These are phyloP conservation scores for Colletotrichum tropicicola DNA, from an alignment of 2,329 filamentous ascomycete species.

Conservation along the genomic window DNA sequence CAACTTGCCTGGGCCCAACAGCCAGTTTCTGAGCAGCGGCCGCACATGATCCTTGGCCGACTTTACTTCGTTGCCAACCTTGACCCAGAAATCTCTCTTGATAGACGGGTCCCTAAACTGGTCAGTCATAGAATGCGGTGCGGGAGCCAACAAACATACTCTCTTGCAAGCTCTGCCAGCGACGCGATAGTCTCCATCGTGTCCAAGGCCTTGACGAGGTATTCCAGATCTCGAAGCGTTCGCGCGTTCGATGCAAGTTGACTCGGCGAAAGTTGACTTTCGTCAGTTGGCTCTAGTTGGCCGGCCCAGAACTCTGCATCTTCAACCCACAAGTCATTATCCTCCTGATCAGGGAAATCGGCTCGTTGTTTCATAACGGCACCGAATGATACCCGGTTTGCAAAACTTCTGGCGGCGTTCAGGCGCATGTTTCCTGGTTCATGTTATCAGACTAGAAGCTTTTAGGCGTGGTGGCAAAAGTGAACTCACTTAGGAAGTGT, in stretches of 20 bases:
- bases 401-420: constrained; percentile 62
- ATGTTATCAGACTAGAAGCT: constrained; percentile 27
- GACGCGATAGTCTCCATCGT: constrained; percentile 73
- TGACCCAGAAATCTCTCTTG: constrained; percentile 60
- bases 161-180: constrained; percentile 57
- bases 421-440: constrained; percentile 57
- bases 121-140: constrained; percentile 36
- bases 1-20: constrained; percentile 64
- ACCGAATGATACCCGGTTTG: constrained; percentile 59
- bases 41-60: constrained; percentile 64
- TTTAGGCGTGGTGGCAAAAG: constrained; percentile 13
- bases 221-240: constrained; percentile 75
- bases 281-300: constrained; percentile 45
- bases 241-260: constrained; percentile 64
- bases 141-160: constrained; percentile 51
- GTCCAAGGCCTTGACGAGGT: constrained; percentile 72
- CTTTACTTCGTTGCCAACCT: constrained; percentile 64
- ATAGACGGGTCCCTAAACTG: constrained; percentile 39
- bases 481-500: constrained; percentile 81
- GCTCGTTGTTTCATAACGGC: constrained; percentile 55
- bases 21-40: constrained; percentile 72
- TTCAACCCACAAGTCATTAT: constrained; percentile 44
- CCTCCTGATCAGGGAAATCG: constrained; percentile 46
- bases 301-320: constrained; percentile 50
- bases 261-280: constrained; percentile 46